These are phyloP conservation scores for Nicotiana undulata DNA, from an alignment of 257 asterid species.

Conservation along the genomic window DNA sequence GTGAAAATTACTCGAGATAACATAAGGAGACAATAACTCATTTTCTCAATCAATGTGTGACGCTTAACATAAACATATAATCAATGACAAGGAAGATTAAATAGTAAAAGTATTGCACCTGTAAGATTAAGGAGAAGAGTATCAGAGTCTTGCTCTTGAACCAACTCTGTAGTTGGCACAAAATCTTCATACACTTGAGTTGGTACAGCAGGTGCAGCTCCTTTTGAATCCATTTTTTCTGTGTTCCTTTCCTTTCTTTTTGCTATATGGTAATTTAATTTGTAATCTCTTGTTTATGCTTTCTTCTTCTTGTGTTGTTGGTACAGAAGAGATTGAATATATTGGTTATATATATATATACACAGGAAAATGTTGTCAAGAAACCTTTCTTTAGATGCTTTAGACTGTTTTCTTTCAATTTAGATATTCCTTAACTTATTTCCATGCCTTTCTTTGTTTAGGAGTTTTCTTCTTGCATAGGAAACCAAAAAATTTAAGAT, in stretches of 20 bases:
- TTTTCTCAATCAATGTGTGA: neutral
- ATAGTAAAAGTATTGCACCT: neutral
- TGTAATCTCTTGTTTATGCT: neutral
- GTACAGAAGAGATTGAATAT: neutral
- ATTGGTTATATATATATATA: neutral
- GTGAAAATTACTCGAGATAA: neutral
- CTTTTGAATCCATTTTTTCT: neutral
- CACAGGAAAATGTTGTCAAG: neutral
- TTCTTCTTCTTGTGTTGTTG: neutral
- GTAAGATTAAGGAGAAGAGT: neutral
- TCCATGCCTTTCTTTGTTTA: neutral
- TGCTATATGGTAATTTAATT: neutral
- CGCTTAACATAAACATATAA: too few species aligned
- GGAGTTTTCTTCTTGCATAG: neutral
- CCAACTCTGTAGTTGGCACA: slow-evolving; percentile 5
- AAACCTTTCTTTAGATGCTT: neutral
- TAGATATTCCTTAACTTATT: neutral
- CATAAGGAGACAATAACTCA: neutral
- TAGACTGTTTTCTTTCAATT: neutral
- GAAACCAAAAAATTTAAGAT: neutral
- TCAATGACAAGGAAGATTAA: too few species aligned
- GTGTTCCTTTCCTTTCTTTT: neutral
- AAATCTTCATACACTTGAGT: neutral
- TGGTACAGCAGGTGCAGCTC: neutral
- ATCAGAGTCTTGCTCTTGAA: slow-evolving; percentile 4